Percentiles rank a stretch among this genome's conserved stretches.
Evolutionary conservation across 139 green algal genomes (phyloP).

Genomic region (Volvox africanus): DNA sequence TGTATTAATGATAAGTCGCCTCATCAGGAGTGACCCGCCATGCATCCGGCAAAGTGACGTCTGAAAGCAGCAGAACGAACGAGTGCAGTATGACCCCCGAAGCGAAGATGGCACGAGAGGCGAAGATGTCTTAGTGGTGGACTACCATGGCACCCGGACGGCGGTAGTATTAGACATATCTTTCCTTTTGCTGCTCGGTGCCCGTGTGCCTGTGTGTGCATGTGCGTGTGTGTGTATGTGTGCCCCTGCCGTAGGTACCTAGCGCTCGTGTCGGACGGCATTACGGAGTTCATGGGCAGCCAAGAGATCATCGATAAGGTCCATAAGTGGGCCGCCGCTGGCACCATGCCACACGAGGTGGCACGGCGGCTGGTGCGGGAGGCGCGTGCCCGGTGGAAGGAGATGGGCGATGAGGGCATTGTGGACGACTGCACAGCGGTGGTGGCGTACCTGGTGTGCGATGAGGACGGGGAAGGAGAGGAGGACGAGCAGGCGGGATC

Average conservation of each 20-base stretch:
- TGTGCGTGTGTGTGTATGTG: no score
- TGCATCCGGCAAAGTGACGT: no score
- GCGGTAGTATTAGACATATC: no score
- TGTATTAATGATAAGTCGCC: no score
- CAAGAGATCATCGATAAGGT: constrained; percentile 66
- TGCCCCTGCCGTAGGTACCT: constrained; percentile 58
- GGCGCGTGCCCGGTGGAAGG: constrained; percentile 25
- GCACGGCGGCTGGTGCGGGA: constrained; percentile 37
- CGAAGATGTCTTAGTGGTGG: no score
- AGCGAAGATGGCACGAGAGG: no score
- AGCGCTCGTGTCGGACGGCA: constrained; percentile 71
- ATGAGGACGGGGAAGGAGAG: not conserved
- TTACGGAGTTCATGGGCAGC: constrained; percentile 72
- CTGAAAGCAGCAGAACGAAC: no score
- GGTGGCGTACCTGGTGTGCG: constrained; percentile 23
- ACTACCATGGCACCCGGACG: no score
- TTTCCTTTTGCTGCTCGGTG: no score
- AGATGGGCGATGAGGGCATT: not conserved
- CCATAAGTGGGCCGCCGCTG: constrained; percentile 42
- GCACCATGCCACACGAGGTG: constrained; percentile 28
- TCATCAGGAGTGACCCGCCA: no score
- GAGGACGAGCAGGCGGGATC: not conserved
- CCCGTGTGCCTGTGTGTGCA: no score
- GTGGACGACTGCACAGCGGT: constrained; percentile 44
- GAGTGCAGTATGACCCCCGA: no score